phyloP scores from a whole-genome alignment of 352 stramenopile genomes.

The Phytophthora lateralis region DNA sequence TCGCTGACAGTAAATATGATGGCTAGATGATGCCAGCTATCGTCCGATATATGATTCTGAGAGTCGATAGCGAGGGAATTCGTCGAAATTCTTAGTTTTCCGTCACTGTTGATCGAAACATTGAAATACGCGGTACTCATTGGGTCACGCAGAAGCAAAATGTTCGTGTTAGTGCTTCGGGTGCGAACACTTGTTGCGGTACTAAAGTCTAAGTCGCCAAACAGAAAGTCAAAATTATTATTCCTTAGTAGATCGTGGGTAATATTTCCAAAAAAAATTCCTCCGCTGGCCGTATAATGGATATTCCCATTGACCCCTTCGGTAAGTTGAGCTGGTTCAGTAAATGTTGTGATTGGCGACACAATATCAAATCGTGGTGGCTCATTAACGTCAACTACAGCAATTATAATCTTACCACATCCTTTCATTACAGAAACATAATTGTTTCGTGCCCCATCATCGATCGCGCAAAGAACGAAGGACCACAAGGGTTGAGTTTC shows the following conservation, averaged over 20 bases:
- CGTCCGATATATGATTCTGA: slow-evolving; percentile 11
- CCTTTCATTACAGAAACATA: slow-evolving; percentile 52
- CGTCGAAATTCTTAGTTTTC: slow-evolving; percentile 15
- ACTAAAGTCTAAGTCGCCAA: slow-evolving; percentile 57
- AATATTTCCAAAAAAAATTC: slow-evolving; percentile 28
- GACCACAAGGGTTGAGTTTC: slow-evolving; percentile 36
- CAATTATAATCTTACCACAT: slow-evolving; percentile 45
- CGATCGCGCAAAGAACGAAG: slow-evolving; percentile 50
- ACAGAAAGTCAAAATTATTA: slow-evolving; percentile 29
- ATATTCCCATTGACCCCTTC: slow-evolving; percentile 12
- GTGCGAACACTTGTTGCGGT: slow-evolving; percentile 39
- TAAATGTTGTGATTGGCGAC: slow-evolving; percentile 2
- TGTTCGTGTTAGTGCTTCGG: slow-evolving; percentile 5
- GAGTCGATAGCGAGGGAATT: neutral
- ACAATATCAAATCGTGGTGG: slow-evolving; percentile 24
- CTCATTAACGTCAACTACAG: slow-evolving; percentile 51
- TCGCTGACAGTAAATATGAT: slow-evolving; percentile 23
- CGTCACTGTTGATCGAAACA: slow-evolving; percentile 17
- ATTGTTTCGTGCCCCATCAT: slow-evolving; percentile 54
- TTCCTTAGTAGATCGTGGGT: slow-evolving; percentile 15
- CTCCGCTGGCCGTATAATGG: slow-evolving; percentile 24
- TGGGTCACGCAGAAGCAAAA: slow-evolving; percentile 12
- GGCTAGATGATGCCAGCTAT: slow-evolving; percentile 28
- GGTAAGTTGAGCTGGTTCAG: slow-evolving; percentile 17
- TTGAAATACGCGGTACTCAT: slow-evolving; percentile 13